These are phyloP conservation scores for Peronosclerospora sorghi DNA, from an alignment of 352 stramenopile genomes.

Conservation along the genomic window DNA sequence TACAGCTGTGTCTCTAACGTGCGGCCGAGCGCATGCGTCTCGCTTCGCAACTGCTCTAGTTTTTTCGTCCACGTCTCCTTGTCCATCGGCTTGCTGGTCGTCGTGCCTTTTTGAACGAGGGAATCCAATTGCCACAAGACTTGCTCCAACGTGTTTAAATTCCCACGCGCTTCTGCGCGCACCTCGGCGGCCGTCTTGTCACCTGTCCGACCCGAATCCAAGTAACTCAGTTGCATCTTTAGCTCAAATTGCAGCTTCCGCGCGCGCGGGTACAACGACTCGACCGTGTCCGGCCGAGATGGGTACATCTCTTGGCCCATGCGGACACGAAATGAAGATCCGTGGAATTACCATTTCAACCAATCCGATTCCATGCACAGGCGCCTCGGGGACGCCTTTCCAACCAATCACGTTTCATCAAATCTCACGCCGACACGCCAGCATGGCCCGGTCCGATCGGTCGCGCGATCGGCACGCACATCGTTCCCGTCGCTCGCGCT, in stretches of 20 bases:
- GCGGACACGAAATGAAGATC: too few species aligned
- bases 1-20: slow-evolving; percentile 77
- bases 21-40: slow-evolving; percentile 50
- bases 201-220: slow-evolving; percentile 50
- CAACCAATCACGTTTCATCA: too few species aligned
- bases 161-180: slow-evolving; percentile 54
- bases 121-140: slow-evolving; percentile 78
- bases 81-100: slow-evolving; percentile 31
- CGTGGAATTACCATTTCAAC: too few species aligned
- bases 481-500: slow-evolving; percentile 4
- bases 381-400: too few species aligned
- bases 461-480: too few species aligned
- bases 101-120: slow-evolving; percentile 48
- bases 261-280: slow-evolving; percentile 68
- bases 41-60: slow-evolving; percentile 59
- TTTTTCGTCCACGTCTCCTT: slow-evolving; percentile 76
- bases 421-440: too few species aligned
- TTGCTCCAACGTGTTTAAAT: slow-evolving; percentile 61
- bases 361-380: too few species aligned
- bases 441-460: too few species aligned
- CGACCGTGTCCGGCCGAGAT: too few species aligned
- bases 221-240: slow-evolving; percentile 83
- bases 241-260: slow-evolving; percentile 82
- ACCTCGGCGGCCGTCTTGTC: slow-evolving; percentile 45
- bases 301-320: too few species aligned